Evolutionary conservation across 1,284 basidiomycete genomes (phyloP).

Genomic region (Mrakiaceae sp.): DNA sequence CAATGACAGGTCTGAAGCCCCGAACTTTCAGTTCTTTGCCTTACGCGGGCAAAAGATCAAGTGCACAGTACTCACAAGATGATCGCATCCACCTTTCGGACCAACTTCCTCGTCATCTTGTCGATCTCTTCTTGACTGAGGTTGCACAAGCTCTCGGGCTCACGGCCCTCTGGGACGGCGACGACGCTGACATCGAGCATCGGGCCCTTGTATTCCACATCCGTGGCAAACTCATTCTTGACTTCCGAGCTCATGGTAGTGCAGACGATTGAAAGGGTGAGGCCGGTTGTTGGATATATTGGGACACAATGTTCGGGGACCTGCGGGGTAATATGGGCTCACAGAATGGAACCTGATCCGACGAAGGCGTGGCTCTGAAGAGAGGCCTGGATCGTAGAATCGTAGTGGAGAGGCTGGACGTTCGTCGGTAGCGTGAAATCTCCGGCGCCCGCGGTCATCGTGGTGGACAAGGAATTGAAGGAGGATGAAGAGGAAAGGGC

Average conservation of each 20-base stretch:
- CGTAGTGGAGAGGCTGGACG: conserved; percentile 63
- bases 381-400: conserved; percentile 69
- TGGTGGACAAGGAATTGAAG: background rate
- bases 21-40: background rate
- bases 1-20: conserved; percentile 19
- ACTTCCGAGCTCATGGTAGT: no score
- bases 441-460: background rate
- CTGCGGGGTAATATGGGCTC: conserved; percentile 6
- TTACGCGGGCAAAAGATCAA: background rate
- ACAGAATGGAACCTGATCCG: conserved; percentile 67
- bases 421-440: conserved; percentile 9
- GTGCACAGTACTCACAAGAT: conserved; percentile 20
- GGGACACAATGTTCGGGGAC: no score
- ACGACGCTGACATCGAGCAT: background rate
- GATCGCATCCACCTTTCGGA: conserved; percentile 24
- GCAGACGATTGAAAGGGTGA: no score
- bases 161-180: background rate
- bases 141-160: conserved; percentile 20
- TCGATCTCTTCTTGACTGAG: conserved; percentile 21
- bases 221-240: background rate
- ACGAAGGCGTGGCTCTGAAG: conserved; percentile 60
- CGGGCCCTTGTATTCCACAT: conserved; percentile 9
- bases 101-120: conserved; percentile 21
- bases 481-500: background rate
- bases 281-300: no score